A percentile compares a stretch with the other conserved stretches of the same genome.
Conservation (phyloP, 2,329 filamentous ascomycete species). For the Fusarium nodosum region DNA sequence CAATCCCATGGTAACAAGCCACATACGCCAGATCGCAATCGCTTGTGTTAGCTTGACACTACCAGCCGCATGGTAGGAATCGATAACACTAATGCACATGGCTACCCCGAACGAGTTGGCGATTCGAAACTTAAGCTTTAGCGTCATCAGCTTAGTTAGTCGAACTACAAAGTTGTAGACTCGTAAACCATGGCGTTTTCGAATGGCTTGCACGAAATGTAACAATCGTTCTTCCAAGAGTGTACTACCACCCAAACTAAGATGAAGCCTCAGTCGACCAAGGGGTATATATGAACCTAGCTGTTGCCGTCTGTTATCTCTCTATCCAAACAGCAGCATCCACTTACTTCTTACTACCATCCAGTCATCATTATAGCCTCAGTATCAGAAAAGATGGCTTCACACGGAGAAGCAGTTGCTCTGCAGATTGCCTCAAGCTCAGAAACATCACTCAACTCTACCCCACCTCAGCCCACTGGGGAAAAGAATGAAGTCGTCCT, state of each 20-base stretch:
- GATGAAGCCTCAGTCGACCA: background rate
- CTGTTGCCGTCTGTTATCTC: background rate
- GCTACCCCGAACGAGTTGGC: background rate
- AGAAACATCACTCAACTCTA: background rate
- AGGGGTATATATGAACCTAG: background rate
- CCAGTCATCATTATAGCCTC: background rate
- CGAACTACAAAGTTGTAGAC: background rate
- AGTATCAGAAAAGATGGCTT: background rate
- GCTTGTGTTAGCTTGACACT: background rate
- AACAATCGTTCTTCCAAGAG: background rate
- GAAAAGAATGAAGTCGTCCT: background rate
- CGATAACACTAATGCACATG: background rate
- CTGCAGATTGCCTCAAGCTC: background rate
- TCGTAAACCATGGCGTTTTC: background rate
- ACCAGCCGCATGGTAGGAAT: background rate
- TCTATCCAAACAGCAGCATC: background rate
- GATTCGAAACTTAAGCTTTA: slow-evolving; percentile 3
- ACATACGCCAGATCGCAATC: background rate
- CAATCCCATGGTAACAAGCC: background rate
- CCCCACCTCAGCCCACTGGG: rapidly evolving
- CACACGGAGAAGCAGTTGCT: background rate
- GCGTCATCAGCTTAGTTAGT: background rate
- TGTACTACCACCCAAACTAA: rapidly evolving
- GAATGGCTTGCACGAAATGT: slow-evolving; percentile 1
- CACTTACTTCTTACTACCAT: background rate